These are phyloP conservation scores for Marasmius oreades DNA, from an alignment of 1,284 basidiomycete species.

Conservation along the genomic window DNA sequence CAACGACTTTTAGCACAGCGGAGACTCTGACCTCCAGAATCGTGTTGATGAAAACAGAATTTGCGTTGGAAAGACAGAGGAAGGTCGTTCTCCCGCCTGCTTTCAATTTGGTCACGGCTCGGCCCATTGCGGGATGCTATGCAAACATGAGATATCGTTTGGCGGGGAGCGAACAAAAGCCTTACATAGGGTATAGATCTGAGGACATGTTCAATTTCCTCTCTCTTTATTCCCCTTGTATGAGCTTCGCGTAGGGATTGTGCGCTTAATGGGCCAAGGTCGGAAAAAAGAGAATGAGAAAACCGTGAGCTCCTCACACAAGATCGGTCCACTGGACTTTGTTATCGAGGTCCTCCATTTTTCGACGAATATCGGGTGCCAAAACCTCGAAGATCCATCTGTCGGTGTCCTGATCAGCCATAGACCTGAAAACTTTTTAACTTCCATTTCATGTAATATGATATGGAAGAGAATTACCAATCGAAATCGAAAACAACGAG, in stretches of 20 bases:
- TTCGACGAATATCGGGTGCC: conserved; percentile 78
- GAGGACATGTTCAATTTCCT: conserved; percentile 79
- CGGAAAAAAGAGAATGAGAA: conserved; percentile 2
- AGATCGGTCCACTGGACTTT: conserved; percentile 92
- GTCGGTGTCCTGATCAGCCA: conserved; percentile 96
- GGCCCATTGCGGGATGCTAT: conserved; percentile 95
- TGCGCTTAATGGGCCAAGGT: conserved; percentile 46
- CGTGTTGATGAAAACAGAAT: conserved; percentile 88
- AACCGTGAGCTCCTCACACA: conserved; percentile 56
- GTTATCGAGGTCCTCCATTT: conserved; percentile 72
- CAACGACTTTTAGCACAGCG: neutral
- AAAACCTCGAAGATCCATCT: conserved; percentile 95
- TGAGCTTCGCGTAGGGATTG: conserved; percentile 72
- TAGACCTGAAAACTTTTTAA: conserved; percentile 51
- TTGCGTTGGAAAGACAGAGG: conserved; percentile 92
- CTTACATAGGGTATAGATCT: conserved; percentile 84
- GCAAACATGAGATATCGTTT: conserved; percentile 1
- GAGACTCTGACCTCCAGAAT: conserved; percentile 67
- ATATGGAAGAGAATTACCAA: conserved; percentile 56
- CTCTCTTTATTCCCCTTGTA: conserved; percentile 60
- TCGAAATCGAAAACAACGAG: conserved; percentile 97
- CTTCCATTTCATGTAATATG: neutral
- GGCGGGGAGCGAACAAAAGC: conserved; percentile 16
- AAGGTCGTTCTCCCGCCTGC: conserved; percentile 69
- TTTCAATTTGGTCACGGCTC: conserved; percentile 81